These are phyloP conservation scores for Piper betle DNA, from an alignment of 164 flowering plant species.

Conservation along the genomic window DNA sequence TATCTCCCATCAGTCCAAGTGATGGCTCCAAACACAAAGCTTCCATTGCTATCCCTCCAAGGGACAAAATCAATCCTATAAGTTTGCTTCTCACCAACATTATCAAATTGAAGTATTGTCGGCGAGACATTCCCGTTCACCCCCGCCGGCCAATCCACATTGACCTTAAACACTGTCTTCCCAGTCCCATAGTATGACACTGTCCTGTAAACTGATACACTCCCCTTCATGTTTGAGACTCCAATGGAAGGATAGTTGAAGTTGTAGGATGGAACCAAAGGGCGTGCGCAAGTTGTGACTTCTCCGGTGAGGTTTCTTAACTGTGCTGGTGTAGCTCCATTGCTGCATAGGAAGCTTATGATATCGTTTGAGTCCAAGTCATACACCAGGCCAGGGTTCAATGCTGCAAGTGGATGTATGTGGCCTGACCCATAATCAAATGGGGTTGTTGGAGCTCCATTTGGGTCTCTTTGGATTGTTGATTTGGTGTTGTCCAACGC, in stretches of 20 bases:
- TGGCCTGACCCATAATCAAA: conserved; percentile 55
- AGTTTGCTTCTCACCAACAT: conserved; percentile 30
- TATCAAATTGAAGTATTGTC: conserved; percentile 19
- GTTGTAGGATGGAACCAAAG: conserved; percentile 21
- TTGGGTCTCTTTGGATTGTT: conserved; percentile 23
- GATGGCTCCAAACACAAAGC: conserved; percentile 40
- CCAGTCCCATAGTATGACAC: conserved; percentile 41
- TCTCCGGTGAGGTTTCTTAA: conserved; percentile 34
- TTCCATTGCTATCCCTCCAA: conserved; percentile 20
- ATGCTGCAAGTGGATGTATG: conserved; percentile 29
- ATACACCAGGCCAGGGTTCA: conserved; percentile 46
- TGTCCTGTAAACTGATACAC: conserved; percentile 27
- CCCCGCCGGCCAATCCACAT: conserved; percentile 26
- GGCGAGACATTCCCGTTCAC: conserved; percentile 31
- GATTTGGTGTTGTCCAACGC: conserved; percentile 16
- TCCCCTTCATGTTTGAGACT: conserved; percentile 34
- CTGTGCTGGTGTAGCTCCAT: conserved; percentile 29
- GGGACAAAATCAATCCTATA: conserved; percentile 31
- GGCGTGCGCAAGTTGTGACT: conserved; percentile 18
- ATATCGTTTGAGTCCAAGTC: conserved; percentile 26
- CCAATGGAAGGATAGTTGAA: conserved; percentile 58
- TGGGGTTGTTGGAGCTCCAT: conserved; percentile 24
- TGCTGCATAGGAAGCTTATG: conserved; percentile 34
- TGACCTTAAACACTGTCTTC: conserved; percentile 25
- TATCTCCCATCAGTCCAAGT: conserved; percentile 34